A percentile compares a stretch with the other conserved stretches of the same genome.
Evolutionary conservation across 306 rosid species (phyloP).

Genomic region (Inga laurina): DNA sequence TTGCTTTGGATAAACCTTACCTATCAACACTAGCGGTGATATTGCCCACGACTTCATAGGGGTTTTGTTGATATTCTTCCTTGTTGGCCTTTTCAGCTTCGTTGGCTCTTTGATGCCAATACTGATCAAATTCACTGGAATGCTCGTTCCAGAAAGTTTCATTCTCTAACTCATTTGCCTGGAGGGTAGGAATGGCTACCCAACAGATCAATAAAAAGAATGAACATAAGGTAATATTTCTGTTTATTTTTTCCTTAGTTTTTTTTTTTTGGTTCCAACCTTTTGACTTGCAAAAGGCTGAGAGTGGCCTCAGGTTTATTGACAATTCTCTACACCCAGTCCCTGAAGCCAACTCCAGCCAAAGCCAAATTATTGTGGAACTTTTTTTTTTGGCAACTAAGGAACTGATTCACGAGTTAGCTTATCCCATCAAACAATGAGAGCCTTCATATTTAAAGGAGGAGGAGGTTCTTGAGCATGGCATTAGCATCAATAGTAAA

Average conservation of each 20-base stretch:
- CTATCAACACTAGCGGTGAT: constrained; percentile 37
- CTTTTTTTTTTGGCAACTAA: not conserved
- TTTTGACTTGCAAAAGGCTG: not conserved
- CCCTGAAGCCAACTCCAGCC: constrained; percentile 17
- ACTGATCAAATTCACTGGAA: constrained; percentile 31
- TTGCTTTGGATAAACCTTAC: constrained; percentile 36
- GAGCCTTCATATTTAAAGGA: constrained; percentile 22
- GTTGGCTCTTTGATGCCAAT: constrained; percentile 55
- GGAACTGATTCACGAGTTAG: not conserved
- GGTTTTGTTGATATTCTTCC: constrained; percentile 39
- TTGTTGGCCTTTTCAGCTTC: constrained; percentile 32
- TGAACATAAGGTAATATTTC: not conserved
- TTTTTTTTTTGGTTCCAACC: not conserved
- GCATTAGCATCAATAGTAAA: too few relatives aligned
- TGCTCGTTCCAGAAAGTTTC: not conserved
- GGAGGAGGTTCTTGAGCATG: not conserved
- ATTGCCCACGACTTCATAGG: constrained; percentile 44
- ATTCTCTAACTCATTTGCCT: constrained; percentile 29
- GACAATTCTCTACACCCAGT: not conserved
- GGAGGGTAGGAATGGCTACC: constrained; percentile 28
- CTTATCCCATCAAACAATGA: not conserved
- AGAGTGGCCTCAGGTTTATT: constrained; percentile 19
- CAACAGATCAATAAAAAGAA: constrained; percentile 35
- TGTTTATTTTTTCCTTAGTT: not conserved
- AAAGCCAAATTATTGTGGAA: not conserved